These are phyloP conservation scores for Blakeslea trispora DNA, from an alignment of 371 early-diverging fungal genomes.

Conservation along the genomic window DNA sequence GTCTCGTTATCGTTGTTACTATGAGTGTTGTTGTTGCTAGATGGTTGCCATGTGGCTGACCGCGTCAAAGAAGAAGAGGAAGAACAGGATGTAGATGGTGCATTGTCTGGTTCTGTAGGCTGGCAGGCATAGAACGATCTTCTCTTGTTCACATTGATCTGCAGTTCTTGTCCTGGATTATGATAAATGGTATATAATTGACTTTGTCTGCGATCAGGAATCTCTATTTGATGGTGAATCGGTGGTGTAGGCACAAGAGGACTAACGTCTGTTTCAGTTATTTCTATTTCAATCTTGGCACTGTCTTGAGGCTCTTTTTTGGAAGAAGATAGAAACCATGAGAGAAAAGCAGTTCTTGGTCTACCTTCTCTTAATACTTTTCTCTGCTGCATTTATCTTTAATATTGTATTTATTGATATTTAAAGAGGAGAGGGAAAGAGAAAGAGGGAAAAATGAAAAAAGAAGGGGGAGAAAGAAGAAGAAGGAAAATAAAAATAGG, in stretches of 20 bases:
- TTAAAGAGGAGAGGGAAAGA: neutral
- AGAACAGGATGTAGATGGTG: neutral
- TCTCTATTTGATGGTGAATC: conserved; percentile 8
- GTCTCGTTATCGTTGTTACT: neutral
- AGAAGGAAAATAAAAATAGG: no score
- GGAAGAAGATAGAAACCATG: conserved; percentile 8
- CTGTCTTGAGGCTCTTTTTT: neutral
- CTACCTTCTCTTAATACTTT: neutral
- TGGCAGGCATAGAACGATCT: conserved; percentile 7
- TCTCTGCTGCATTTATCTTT: neutral
- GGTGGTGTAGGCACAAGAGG: neutral
- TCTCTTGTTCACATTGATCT: neutral
- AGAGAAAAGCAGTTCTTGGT: conserved; percentile 7
- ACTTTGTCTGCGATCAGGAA: conserved; percentile 24
- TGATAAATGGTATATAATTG: conserved; percentile 17
- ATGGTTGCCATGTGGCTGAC: conserved; percentile 28
- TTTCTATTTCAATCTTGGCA: neutral
- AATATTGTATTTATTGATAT: neutral
- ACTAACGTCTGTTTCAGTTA: neutral
- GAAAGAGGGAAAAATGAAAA: neutral
- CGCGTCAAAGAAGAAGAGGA: conserved; percentile 13
- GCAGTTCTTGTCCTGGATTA: neutral
- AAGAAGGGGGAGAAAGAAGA: neutral
- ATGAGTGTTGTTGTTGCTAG: neutral
- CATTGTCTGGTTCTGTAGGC: neutral